A percentile compares a stretch with the other conserved stretches of the same genome.
phyloP scores from a whole-genome alignment of 1,284 basidiomycete species.

The Trichosporon inkin region DNA sequence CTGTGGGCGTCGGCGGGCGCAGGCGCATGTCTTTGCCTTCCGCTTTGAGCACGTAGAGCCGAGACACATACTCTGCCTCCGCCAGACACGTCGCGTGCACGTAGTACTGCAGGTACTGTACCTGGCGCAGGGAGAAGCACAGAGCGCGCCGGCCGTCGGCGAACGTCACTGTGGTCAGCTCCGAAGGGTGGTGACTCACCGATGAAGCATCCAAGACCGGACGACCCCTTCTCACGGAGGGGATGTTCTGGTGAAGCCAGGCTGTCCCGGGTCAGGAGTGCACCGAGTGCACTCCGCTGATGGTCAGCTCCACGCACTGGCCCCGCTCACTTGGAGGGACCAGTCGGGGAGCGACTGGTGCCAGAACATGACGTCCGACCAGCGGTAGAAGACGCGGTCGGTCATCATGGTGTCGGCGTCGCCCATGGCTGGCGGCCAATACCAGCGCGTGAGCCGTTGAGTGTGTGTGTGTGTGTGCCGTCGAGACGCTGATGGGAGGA shows the following conservation, averaged over 20 bases:
- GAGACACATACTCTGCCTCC: slow-evolving; percentile 35
- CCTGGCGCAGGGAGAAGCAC: slow-evolving; percentile 71
- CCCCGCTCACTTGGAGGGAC: slow-evolving; percentile 27
- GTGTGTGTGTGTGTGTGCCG: background rate
- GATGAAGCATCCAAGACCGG: slow-evolving; percentile 66
- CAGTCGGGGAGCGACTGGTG: slow-evolving; percentile 19
- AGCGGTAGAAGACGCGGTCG: slow-evolving; percentile 39
- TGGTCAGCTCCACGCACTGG: background rate
- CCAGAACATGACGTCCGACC: slow-evolving; percentile 43
- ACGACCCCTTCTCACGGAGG: slow-evolving; percentile 58
- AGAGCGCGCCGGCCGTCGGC: slow-evolving; percentile 55
- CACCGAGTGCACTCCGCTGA: slow-evolving; percentile 59
- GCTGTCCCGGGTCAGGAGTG: slow-evolving; percentile 61
- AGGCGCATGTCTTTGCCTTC: background rate
- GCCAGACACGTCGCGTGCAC: slow-evolving; percentile 69
- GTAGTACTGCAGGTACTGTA: slow-evolving; percentile 81
- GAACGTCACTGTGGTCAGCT: slow-evolving; percentile 7
- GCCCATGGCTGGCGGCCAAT: background rate
- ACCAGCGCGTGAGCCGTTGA: background rate
- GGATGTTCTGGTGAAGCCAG: slow-evolving; percentile 69
- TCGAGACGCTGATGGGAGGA: no score
- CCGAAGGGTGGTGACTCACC: slow-evolving; percentile 52
- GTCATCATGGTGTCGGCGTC: slow-evolving; percentile 18
- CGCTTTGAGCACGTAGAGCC: background rate
- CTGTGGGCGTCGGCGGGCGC: background rate